Conservation (phyloP, 345 rosid species). For the Hevea brasiliensis region DNA sequence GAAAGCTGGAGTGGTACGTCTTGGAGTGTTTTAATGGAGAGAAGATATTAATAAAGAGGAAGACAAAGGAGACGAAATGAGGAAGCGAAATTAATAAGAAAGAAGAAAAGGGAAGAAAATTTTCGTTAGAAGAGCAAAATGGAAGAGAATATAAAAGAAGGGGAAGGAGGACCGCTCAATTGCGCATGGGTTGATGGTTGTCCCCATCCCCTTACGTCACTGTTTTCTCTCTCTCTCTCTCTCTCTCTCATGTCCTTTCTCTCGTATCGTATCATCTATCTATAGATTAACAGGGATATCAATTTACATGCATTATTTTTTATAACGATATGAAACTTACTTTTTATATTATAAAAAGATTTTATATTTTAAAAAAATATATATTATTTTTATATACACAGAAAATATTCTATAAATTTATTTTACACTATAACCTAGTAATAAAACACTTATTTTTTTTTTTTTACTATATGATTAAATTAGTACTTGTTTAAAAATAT, state of each 20-base stretch:
- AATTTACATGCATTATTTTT: no score
- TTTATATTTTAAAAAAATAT: no score
- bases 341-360: no score
- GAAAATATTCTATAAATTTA: no score
- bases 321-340: no score
- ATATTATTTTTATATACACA: no score
- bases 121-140: constrained; percentile 22
- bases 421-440: no score
- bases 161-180: constrained; percentile 73
- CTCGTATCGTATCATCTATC: background rate
- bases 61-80: constrained; percentile 2
- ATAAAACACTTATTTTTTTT: no score
- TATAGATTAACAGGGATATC: no score
- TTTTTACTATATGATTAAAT: no score
- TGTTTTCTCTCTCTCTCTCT: background rate
- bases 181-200: constrained; percentile 77
- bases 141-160: constrained; percentile 33
- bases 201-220: constrained; percentile 70
- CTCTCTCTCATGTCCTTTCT: background rate
- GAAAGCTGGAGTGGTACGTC: background rate
- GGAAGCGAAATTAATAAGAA: background rate
- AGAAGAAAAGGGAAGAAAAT: background rate
- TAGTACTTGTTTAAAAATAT: no score
- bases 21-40: constrained; percentile 16
- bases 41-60: constrained; percentile 17